Evolutionary conservation across 352 stramenopile genomes (phyloP), one percentile per base, ranked within the genome.

Genomic region (Phytopythium oedochilum): DNA sequence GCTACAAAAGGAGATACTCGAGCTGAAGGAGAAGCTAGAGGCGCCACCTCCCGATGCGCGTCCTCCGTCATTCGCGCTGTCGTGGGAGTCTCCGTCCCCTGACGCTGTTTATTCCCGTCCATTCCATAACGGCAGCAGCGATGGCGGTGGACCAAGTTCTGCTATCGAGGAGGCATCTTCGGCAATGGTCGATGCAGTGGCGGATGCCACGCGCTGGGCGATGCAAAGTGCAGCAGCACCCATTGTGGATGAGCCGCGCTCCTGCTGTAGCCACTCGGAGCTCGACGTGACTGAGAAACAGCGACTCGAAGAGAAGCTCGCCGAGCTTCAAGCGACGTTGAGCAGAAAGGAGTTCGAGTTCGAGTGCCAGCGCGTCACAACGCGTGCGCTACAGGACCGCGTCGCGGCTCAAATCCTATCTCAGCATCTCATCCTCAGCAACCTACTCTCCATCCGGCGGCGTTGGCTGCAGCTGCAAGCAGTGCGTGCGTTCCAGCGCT

Each of bases 1-100:
- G 14, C 63, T 86, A 17, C 45, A 63, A 1, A 48, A 55, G 2
- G 75, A 86, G 35, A 71, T 72, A 14, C 64, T 52, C 1, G 66
- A 83, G n/a, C 66, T 88, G 15, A 75, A 74, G 38, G 64, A 54
- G 1, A 76, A 60, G 26, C 51, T 88, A 1, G 58, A 75, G 11
- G 39, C 51, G 2, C 25, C 32, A 28, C 35, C 40, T 1, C 43
- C 31, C 28, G 49, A 47, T 1, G 2, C 22, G 11, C n/a, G 17
- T 9, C 40, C 31, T 5, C 22, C 45, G n/a, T 42, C 47, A 40
- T 40, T 23, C 1, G 25, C 32, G n/a, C 17, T 55, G 12, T 23
- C 49, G 1, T 55, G 49, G 49, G 49, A 47, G 9, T 55, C 49
- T 2, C 35, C 49, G 3, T 45, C 49, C 2, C 49, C 49, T 18